Evolutionary conservation across 306 rosid species (phyloP), one percentile per base, ranked within the genome.

Genomic region (Mimosa pudica): DNA sequence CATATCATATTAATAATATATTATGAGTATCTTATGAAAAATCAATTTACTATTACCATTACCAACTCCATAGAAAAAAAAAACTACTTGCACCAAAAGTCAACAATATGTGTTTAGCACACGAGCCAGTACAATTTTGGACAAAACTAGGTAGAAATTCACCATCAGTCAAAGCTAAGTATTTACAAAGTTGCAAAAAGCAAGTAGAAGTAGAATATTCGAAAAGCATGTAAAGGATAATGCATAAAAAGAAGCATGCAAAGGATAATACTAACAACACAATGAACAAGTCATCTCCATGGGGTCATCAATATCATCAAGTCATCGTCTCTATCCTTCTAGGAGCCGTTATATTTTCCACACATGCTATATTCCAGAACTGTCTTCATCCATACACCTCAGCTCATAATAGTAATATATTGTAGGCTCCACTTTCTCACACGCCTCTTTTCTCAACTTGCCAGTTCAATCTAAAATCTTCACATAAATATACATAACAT

Each of bases 371-470:
- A 68, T 68, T 10, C 52, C 35, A 4, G 12, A 42, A 11, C 10
- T 12, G 49, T 68, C 73, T 8, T 17, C 18, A 18, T 68, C 73
- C 52, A 8, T 44, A n/a, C 73, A 68, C 17, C 73, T 68, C 35
- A 42, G 30, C 73, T 8, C 35, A 0, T 3, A 0, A 17, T 24
- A 24, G 18, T n/a, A 13, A 2, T 68, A 24, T 0, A n/a, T 8
- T n/a, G 73, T 44, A 68, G 52, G 52, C 24, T 16, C 71, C 71
- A 41, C 63, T 7, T 1, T 36, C 24, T 2, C 13, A 32, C 52
- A n/a, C 30, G 33, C 74, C 10, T 10, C 55, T 4, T 46, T 2
- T 70, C 32, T 2, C 74, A 70, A 20, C 55, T 70, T 70, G 74
- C 33, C 8, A 8, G 65, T 20, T 32, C 0, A 20, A 42, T 68